Conservation (phyloP, 2,329 filamentous ascomycete genomes). For the Paecilomyces dactylethromorphus region DNA sequence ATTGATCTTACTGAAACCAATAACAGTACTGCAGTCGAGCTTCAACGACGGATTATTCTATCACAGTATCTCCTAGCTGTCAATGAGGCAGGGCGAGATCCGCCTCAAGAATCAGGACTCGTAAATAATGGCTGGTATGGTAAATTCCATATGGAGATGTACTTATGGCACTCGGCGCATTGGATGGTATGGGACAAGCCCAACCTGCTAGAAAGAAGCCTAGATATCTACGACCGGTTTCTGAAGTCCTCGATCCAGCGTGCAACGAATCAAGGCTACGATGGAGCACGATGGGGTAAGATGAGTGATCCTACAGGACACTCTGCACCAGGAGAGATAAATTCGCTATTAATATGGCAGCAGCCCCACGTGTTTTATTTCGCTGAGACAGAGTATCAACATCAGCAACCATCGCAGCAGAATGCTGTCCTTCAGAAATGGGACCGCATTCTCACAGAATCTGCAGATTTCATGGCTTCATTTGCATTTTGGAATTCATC, state of each 20-base stretch:
- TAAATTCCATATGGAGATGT: slow-evolving; percentile 53
- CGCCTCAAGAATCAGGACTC: slow-evolving; percentile 44
- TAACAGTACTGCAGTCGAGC: slow-evolving; percentile 39
- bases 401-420: not conserved
- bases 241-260: slow-evolving; percentile 29
- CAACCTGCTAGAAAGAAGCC: slow-evolving; percentile 39
- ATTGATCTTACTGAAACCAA: slow-evolving; percentile 41
- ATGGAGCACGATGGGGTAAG: slow-evolving; percentile 46
- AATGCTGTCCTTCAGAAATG: slow-evolving; percentile 43
- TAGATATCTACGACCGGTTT: slow-evolving; percentile 46
- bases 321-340: slow-evolving; percentile 55
- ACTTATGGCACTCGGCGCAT: slow-evolving; percentile 48
- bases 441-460: slow-evolving; percentile 46
- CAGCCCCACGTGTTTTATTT: slow-evolving; percentile 57
- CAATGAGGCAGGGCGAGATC: slow-evolving; percentile 45
- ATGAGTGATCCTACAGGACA: slow-evolving; percentile 53
- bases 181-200: slow-evolving; percentile 47
- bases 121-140: slow-evolving; percentile 53
- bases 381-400: slow-evolving; percentile 49
- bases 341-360: slow-evolving; percentile 57
- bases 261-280: slow-evolving; percentile 30
- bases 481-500: slow-evolving; percentile 51
- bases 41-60: slow-evolving; percentile 48
- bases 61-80: slow-evolving; percentile 50
- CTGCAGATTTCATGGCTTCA: slow-evolving; percentile 55